Percentiles rank a stretch among this genome's conserved stretches.
phyloP scores from a whole-genome alignment of 1,139 yeast species.

The Candida pseudoviswanathii region DNA sequence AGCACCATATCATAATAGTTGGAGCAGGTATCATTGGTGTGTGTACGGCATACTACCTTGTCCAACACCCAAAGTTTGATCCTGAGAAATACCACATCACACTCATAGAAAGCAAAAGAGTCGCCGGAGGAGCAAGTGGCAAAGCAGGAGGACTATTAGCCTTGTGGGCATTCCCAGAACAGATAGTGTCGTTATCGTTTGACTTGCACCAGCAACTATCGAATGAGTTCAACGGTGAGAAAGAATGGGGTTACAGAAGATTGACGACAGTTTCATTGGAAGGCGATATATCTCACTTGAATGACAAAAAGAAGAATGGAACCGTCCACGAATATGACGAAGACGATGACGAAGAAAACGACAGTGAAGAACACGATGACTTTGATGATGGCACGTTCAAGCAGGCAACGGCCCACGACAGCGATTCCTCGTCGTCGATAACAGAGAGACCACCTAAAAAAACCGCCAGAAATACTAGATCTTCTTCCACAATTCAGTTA shows the following conservation, averaged over 20 bases:
- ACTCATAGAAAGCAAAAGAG: conserved; percentile 85
- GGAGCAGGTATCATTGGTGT: conserved; percentile 98
- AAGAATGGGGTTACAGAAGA: conserved; percentile 91
- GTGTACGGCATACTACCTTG: conserved; percentile 87
- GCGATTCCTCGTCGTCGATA: conserved; percentile 25
- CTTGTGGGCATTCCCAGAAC: conserved; percentile 96
- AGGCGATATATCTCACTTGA: conserved; percentile 62
- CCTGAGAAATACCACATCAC: conserved; percentile 77
- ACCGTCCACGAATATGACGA: conserved; percentile 9
- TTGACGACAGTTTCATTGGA: conserved; percentile 85
- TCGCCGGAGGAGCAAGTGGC: conserved; percentile 97
- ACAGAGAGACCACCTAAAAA: conserved; percentile 38
- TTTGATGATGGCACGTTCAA: conserved; percentile 15
- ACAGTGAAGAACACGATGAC: conserved; percentile 7
- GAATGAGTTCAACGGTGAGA: conserved; percentile 73
- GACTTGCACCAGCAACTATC: conserved; percentile 83
- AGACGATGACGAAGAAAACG: conserved; percentile 10
- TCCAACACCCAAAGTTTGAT: conserved; percentile 79
- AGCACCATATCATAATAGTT: conserved; percentile 70
- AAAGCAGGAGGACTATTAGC: conserved; percentile 97
- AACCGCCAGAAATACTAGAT: conserved; percentile 29
- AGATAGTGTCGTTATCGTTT: conserved; percentile 87
- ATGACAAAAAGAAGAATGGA: conserved; percentile 16
- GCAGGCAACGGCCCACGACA: conserved; percentile 18
- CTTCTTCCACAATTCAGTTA: conserved; percentile 16